Conservation (phyloP, 2,329 filamentous ascomycete genomes). For the Clarireedia sp. region DNA sequence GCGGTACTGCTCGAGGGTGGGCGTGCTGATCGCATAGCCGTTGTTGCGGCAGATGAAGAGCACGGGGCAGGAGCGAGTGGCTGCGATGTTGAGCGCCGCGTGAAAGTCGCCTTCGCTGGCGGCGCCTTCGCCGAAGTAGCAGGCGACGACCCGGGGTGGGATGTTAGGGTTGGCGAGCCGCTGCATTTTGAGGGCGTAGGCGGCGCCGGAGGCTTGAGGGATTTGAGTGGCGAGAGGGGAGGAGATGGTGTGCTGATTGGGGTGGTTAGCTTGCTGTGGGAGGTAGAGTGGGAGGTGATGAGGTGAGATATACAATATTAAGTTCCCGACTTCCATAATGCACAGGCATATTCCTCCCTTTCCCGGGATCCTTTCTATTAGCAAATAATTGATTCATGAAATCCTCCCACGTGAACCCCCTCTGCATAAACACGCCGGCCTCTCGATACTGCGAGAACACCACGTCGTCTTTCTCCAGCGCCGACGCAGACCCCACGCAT, state of each 20-base stretch:
- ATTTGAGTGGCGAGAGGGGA: constrained; percentile 84
- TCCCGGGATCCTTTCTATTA: constrained; percentile 71
- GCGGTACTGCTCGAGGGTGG: constrained; percentile 82
- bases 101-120: constrained; percentile 91
- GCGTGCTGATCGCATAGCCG: constrained; percentile 83
- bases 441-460: constrained; percentile 94
- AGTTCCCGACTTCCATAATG: constrained; percentile 83
- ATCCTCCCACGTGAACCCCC: constrained; percentile 76
- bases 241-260: constrained; percentile 63
- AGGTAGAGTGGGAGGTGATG: not conserved
- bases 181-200: constrained; percentile 81
- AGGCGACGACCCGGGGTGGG: constrained; percentile 62
- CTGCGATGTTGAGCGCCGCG: constrained; percentile 82
- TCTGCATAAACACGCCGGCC: constrained; percentile 80
- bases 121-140: constrained; percentile 87
- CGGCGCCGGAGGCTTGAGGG: constrained; percentile 78
- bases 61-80: constrained; percentile 78
- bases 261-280: not conserved
- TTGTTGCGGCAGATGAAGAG: constrained; percentile 92
- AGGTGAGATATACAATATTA: constrained; percentile 58
- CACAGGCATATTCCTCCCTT: constrained; percentile 91
- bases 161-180: constrained; percentile 61
- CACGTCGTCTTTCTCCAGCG: constrained; percentile 75
- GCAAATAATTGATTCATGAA: constrained; percentile 97
- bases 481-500: constrained; percentile 79